Base-by-base conservation (phyloP, 1,284 basidiomycete species). In the Phenoliferia sp. region DNA sequence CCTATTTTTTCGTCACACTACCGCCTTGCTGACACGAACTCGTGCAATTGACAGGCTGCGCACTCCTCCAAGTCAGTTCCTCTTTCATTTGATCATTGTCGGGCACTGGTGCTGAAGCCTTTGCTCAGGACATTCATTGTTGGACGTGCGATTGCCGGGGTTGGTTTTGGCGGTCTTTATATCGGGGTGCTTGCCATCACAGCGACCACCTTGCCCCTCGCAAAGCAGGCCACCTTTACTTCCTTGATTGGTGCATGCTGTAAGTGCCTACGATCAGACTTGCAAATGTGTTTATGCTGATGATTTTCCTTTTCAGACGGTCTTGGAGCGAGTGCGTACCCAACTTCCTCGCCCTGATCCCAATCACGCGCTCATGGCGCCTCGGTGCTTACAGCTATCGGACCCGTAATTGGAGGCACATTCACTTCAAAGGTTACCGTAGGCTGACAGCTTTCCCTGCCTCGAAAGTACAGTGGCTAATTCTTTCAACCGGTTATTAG, bases 111-210 rank as follows among this genome's bases (percentile, higher is more conserved):
- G n/a, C n/a, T n/a, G n/a, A n/a, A n/a, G n/a, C n/a, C n/a, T n/a
- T n/a, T n/a, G n/a, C n/a, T n/a, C n/a, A n/a, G n/a, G n/a, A 75
- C 71, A 3, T 76, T 76, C 63, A 76, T 76, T 64, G 75, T 76
- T 34, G 75, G 75, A 2, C 65, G 75, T 16, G 75, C 75, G 10
- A 71, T 62, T 29, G 65, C 65, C 15, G 75, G 75, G 26, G 57
- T 75, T 1, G 75, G 75, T 12, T 65, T 75, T 62, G 64, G 66
- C 15, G 75, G 75, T n/a, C 71, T 69, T 2, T 76, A 76, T 62
- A 67, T 69, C 29, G 75, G 75, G 15, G 60, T 58, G 1, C 62
- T 76, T 55, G 71, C 73, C 64, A 73, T 76, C 52, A 28, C 34
- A 3, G 36, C 62, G 17, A 34, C 59, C 17, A 22, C 28, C 5